Percentiles rank a stretch among this genome's conserved stretches.
These are phyloP conservation scores for Colletotrichum costaricense DNA, from an alignment of 2,329 filamentous ascomycete genomes.

Conservation along the genomic window DNA sequence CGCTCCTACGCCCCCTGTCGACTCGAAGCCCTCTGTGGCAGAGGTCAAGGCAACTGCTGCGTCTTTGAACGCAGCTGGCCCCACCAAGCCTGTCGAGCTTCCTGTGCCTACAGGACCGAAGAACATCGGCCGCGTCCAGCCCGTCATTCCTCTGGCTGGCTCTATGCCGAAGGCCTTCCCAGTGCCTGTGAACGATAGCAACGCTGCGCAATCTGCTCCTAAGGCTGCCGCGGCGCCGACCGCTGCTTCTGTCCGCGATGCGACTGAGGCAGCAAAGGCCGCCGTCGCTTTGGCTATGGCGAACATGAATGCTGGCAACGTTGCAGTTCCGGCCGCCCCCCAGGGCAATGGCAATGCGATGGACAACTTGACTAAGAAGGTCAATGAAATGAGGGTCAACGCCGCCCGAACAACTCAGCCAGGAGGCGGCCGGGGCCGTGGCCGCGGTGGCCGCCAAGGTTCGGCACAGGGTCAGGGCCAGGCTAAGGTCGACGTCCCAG, in stretches of 20 bases:
- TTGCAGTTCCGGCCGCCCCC: slow-evolving; percentile 37
- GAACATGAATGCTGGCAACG: slow-evolving; percentile 64
- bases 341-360: slow-evolving; percentile 58
- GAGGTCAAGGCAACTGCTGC: slow-evolving; percentile 66
- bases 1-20: slow-evolving; percentile 72
- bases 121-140: slow-evolving; percentile 65
- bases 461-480: slow-evolving; percentile 64
- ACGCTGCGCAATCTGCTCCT: slow-evolving; percentile 38
- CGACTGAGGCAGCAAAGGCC: slow-evolving; percentile 79
- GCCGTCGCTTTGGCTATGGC: slow-evolving; percentile 86
- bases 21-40: slow-evolving; percentile 73
- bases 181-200: slow-evolving; percentile 37
- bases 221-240: slow-evolving; percentile 44
- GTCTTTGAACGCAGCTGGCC: slow-evolving; percentile 54
- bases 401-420: slow-evolving; percentile 53
- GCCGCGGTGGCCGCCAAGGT: slow-evolving; percentile 56
- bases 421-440: slow-evolving; percentile 57
- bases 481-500: slow-evolving; percentile 86
- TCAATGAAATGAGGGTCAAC: slow-evolving; percentile 80
- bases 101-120: slow-evolving; percentile 60
- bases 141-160: slow-evolving; percentile 73
- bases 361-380: slow-evolving; percentile 79
- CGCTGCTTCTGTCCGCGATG: slow-evolving; percentile 66
- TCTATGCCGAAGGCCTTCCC: slow-evolving; percentile 42
- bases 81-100: slow-evolving; percentile 50